phyloP scores from a whole-genome alignment of 495 filamentous ascomycete genomes.

The Trypethelium eluteriae region DNA sequence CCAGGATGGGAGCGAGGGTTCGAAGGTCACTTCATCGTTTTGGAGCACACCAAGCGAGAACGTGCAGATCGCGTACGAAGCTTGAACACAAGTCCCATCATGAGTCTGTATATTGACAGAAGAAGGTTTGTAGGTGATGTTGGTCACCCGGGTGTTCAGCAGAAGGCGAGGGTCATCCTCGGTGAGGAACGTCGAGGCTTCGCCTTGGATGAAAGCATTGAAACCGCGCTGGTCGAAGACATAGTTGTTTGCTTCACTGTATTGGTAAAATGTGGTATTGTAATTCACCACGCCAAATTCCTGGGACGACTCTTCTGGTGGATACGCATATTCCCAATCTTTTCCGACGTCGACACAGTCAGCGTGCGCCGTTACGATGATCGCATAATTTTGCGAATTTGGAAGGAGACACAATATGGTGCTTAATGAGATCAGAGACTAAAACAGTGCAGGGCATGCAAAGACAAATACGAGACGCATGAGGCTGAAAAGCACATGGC shows the following conservation, averaged over 20 bases:
- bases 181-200: slow-evolving; percentile 55
- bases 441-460: not conserved
- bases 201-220: slow-evolving; percentile 51
- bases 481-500: slow-evolving; percentile 12
- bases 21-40: slow-evolving; percentile 53
- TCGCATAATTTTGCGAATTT: not conserved
- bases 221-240: slow-evolving; percentile 63
- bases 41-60: slow-evolving; percentile 66
- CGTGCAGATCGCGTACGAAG: slow-evolving; percentile 51
- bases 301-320: slow-evolving; percentile 35
- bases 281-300: slow-evolving; percentile 36
- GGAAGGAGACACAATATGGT: slow-evolving; percentile 25
- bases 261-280: slow-evolving; percentile 40
- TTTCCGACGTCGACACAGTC: slow-evolving; percentile 33
- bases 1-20: slow-evolving; percentile 56
- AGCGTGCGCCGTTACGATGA: not conserved
- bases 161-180: slow-evolving; percentile 51
- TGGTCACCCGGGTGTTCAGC: slow-evolving; percentile 53
- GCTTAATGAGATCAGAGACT: slow-evolving; percentile 8
- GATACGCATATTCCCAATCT: slow-evolving; percentile 37
- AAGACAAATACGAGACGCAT: not conserved
- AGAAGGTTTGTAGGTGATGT: slow-evolving; percentile 47
- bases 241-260: slow-evolving; percentile 54
- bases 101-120: slow-evolving; percentile 52
- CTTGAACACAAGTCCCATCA: slow-evolving; percentile 53